These are phyloP conservation scores for Powellomyces hirtus DNA, from an alignment of 192 early-diverging fungal species.

Conservation along the genomic window DNA sequence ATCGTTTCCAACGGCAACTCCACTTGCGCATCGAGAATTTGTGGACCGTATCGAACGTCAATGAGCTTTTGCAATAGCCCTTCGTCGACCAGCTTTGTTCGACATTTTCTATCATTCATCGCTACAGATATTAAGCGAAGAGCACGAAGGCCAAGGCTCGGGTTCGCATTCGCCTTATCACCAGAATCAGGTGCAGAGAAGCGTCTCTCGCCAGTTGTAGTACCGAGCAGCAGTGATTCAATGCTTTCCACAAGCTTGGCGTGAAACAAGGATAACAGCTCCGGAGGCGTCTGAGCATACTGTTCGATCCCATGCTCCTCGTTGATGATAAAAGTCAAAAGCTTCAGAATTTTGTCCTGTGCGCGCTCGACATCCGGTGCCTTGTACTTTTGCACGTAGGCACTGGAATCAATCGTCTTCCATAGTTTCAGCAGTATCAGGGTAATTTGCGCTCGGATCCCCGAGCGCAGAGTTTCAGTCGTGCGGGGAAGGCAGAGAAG, in stretches of 20 bases:
- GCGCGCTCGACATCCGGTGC: not conserved
- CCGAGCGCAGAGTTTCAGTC: not conserved
- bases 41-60: not conserved
- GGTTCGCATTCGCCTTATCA: not conserved
- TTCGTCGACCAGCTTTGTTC: not conserved
- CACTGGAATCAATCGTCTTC: not conserved
- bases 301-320: not conserved
- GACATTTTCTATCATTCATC: not conserved
- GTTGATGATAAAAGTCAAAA: not conserved
- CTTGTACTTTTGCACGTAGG: not conserved
- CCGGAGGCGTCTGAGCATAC: not conserved
- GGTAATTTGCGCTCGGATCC: not conserved
- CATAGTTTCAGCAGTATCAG: not conserved
- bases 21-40: not conserved
- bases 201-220: not conserved
- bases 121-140: constrained; percentile 13
- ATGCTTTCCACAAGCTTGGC: not conserved
- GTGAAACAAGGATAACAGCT: not conserved
- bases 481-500: not conserved
- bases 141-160: not conserved
- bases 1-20: not conserved
- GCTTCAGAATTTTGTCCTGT: not conserved
- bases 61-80: not conserved
- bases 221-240: not conserved
- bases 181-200: too few species aligned